phyloP scores from a whole-genome alignment of 2,329 filamentous ascomycete genomes.

The Leptographium lundbergii region DNA sequence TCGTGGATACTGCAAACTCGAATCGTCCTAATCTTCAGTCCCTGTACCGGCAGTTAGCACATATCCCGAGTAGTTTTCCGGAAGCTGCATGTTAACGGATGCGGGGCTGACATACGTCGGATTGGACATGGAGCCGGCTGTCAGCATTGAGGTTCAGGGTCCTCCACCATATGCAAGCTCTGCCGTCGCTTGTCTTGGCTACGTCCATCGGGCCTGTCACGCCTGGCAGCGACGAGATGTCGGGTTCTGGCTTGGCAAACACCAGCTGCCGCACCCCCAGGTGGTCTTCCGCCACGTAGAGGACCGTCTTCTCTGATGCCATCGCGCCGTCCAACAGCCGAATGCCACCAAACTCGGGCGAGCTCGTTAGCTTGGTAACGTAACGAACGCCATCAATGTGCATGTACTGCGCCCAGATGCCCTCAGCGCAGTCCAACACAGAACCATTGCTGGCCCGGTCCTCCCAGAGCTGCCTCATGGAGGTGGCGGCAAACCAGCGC shows the following conservation, averaged over 20 bases:
- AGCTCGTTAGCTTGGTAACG: not conserved
- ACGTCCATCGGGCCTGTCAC: not conserved
- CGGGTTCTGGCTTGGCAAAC: not conserved
- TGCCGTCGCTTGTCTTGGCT: not conserved
- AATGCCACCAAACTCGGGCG: not conserved
- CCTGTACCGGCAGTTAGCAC: not conserved
- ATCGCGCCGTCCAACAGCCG: not conserved
- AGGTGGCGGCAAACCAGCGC: not conserved
- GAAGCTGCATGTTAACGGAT: not conserved
- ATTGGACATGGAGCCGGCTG: not conserved
- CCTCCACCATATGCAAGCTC: not conserved
- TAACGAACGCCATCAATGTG: conserved; percentile 1
- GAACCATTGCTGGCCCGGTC: not conserved
- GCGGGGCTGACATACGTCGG: not conserved
- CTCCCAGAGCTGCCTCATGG: not conserved
- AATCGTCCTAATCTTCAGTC: not conserved
- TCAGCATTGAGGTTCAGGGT: not conserved
- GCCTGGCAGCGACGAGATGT: not conserved
- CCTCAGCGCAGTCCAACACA: not conserved
- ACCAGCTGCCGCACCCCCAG: conserved; percentile 1
- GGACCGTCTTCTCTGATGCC: not conserved
- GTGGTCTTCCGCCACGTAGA: conserved; percentile 1
- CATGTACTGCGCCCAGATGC: conserved; percentile 1
- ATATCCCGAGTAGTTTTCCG: not conserved
- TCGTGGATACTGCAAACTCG: not conserved